Evolutionary conservation across 768 basidiomycete species (phyloP), one percentile per base, ranked within the genome.

Genomic region (Naganishia kalamii): DNA sequence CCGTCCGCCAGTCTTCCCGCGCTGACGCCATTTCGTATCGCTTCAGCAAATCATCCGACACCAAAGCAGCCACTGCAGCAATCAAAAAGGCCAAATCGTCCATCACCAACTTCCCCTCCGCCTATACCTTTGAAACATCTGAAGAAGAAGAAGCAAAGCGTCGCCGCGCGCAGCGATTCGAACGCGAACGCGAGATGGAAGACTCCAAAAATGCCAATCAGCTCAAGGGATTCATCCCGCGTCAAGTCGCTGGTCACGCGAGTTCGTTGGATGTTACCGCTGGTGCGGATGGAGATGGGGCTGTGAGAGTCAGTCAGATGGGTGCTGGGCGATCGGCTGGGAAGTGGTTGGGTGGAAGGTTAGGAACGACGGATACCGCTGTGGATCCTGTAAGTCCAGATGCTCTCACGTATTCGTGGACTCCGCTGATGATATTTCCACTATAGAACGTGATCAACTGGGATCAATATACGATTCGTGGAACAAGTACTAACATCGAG

Each of bases 381-480:
- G 72, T 74, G 0, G 78, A 78, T 72, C 77, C 77, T 37, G 76
- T 78, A 35, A 66, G 75, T 75, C n/a, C 17, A 0, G 15, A 7
- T 17, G 6, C 12, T 11, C 15, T 1, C 19, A 17, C 13, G 29
- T 33, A 19, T 19, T 63, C 32, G 35, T 46, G 47, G 44, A 25
- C 52, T 50, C 63, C 52, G 50, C 52, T 57, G 63, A 33, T 44
- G 63, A 52, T 54, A 21, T 62, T 4, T 15, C 25, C 88, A 47
- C 47, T 40, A 6, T 70, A 98, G 94, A 94, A 93, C 72, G 92
- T 94, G 10, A 87, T 92, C 60, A 87, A 93, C 75, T 99, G 96
- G 96, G 96, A 99, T 80, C 86, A 86, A 65, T 83, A 86, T 78
- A 97, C 93, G 7, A 97, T 99, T 71, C 91, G 94, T 63, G 96